A percentile compares a stretch with the other conserved stretches of the same genome.
Conservation (phyloP, 352 stramenopile species). For the Plasmopara halstedii region DNA sequence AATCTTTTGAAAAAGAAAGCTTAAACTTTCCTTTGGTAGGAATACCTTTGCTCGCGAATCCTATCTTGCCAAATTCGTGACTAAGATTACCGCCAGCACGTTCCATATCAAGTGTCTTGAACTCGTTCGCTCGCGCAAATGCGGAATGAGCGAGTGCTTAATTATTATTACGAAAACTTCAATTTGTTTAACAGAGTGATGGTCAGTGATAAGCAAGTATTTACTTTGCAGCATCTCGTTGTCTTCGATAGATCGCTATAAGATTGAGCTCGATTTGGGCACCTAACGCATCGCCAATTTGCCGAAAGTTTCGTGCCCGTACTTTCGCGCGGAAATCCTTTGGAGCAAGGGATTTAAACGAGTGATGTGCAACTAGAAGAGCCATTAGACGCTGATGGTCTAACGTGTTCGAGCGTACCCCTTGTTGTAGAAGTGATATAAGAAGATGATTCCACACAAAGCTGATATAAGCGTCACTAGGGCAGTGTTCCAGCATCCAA, state of each 20-base stretch:
- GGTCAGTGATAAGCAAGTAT: slow-evolving; percentile 9
- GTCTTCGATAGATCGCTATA: slow-evolving; percentile 38
- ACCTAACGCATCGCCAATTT: slow-evolving; percentile 24
- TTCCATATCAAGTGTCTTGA: slow-evolving; percentile 7
- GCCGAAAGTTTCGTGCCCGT: slow-evolving; percentile 37
- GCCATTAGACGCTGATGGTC: slow-evolving; percentile 11
- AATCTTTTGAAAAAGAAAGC: slow-evolving; percentile 10
- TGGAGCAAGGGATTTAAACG: slow-evolving; percentile 28
- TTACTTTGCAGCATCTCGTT: slow-evolving; percentile 13
- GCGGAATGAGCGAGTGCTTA: slow-evolving; percentile 10
- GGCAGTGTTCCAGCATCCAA: slow-evolving; percentile 31
- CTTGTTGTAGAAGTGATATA: slow-evolving; percentile 20
- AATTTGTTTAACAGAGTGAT: slow-evolving; percentile 30
- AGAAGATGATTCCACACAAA: slow-evolving; percentile 58
- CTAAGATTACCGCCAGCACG: slow-evolving; percentile 3
- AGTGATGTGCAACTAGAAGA: slow-evolving; percentile 21
- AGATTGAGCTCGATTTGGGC: slow-evolving; percentile 34
- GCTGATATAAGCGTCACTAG: slow-evolving; percentile 28
- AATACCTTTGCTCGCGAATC: background rate
- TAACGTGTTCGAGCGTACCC: background rate
- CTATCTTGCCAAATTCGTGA: background rate
- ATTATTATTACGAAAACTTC: slow-evolving; percentile 18
- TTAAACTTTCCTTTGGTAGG: slow-evolving; percentile 21
- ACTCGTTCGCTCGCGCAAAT: slow-evolving; percentile 5
- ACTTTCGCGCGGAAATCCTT: slow-evolving; percentile 55